Conservation (phyloP, 1,284 basidiomycete species). For the Cystobasidiaceae sp. region DNA sequence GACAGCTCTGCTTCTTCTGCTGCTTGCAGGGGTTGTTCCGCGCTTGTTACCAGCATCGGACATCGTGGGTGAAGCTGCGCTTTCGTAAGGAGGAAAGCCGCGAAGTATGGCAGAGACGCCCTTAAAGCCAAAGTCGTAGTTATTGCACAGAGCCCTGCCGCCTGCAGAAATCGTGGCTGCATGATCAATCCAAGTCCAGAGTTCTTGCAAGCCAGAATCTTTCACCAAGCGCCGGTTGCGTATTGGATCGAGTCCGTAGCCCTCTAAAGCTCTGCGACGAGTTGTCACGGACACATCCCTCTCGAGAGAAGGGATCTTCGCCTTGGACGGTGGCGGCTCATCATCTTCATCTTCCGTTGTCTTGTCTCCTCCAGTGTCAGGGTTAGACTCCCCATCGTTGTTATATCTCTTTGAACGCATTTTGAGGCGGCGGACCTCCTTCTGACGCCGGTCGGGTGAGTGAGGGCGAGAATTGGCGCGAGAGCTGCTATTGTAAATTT, state of each 20-base stretch:
- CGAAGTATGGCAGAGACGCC: slow-evolving; percentile 78
- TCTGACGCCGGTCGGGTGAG: background rate
- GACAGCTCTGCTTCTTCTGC: slow-evolving; percentile 9
- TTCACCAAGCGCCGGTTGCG: slow-evolving; percentile 22
- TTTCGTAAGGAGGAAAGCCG: slow-evolving; percentile 54
- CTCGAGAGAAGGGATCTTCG: slow-evolving; percentile 49
- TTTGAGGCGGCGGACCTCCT: background rate
- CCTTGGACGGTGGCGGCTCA: background rate
- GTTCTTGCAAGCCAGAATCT: slow-evolving; percentile 54
- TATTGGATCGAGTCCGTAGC: slow-evolving; percentile 60
- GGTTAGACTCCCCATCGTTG: no score
- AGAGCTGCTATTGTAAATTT: slow-evolving; percentile 13
- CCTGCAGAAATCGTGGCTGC: slow-evolving; percentile 43
- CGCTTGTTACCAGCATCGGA: background rate
- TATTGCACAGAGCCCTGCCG: slow-evolving; percentile 53
- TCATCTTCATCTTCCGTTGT: slow-evolving; percentile 23
- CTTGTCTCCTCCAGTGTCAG: background rate
- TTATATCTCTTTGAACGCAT: background rate
- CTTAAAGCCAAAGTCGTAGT: slow-evolving; percentile 75
- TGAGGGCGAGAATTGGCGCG: slow-evolving; percentile 14
- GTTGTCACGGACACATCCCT: slow-evolving; percentile 75
- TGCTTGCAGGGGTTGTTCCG: background rate
- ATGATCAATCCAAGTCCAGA: slow-evolving; percentile 82
- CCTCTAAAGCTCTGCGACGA: slow-evolving; percentile 61
- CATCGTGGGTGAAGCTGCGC: background rate